A percentile compares a stretch with the other conserved stretches of the same genome.
phyloP scores from a whole-genome alignment of 2,329 filamentous ascomycete species.

The Paraphaeosphaeria minitans region DNA sequence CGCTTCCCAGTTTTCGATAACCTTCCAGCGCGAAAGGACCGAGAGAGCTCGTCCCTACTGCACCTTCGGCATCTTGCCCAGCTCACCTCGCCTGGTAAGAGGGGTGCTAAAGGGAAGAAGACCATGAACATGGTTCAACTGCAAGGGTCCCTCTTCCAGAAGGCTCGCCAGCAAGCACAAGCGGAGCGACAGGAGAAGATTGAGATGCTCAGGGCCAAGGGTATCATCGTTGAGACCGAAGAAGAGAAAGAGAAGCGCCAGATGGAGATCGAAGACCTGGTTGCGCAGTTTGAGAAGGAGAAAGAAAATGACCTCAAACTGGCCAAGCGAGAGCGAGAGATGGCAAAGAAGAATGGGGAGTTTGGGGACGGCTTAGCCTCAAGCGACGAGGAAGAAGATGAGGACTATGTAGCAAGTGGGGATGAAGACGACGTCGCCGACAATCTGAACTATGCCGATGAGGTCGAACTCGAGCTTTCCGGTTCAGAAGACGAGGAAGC shows the following conservation, averaged over 20 bases:
- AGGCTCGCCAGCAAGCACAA: slow-evolving; percentile 79
- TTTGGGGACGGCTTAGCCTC: slow-evolving; percentile 52
- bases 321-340: slow-evolving; percentile 75
- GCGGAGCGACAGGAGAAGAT: slow-evolving; percentile 78
- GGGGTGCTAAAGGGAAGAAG: slow-evolving; percentile 48
- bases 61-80: slow-evolving; percentile 76
- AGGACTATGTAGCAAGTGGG: slow-evolving; percentile 54
- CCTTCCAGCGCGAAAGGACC: slow-evolving; percentile 65
- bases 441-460: slow-evolving; percentile 48
- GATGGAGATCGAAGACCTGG: slow-evolving; percentile 81
- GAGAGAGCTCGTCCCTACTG: slow-evolving; percentile 67
- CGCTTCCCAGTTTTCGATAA: slow-evolving; percentile 67
- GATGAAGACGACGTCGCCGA: slow-evolving; percentile 54
- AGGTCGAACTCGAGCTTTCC: slow-evolving; percentile 50
- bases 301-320: slow-evolving; percentile 80
- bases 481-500: slow-evolving; percentile 50
- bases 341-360: slow-evolving; percentile 66
- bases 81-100: slow-evolving; percentile 66
- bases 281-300: slow-evolving; percentile 72
- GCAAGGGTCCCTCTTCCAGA: slow-evolving; percentile 68
- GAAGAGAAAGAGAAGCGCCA: slow-evolving; percentile 86
- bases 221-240: slow-evolving; percentile 78
- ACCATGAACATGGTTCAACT: slow-evolving; percentile 73
- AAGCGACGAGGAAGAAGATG: slow-evolving; percentile 63
- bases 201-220: slow-evolving; percentile 76